Base-by-base conservation (phyloP, 2,329 filamentous ascomycete genomes). In the Claviceps sorghi region DNA sequence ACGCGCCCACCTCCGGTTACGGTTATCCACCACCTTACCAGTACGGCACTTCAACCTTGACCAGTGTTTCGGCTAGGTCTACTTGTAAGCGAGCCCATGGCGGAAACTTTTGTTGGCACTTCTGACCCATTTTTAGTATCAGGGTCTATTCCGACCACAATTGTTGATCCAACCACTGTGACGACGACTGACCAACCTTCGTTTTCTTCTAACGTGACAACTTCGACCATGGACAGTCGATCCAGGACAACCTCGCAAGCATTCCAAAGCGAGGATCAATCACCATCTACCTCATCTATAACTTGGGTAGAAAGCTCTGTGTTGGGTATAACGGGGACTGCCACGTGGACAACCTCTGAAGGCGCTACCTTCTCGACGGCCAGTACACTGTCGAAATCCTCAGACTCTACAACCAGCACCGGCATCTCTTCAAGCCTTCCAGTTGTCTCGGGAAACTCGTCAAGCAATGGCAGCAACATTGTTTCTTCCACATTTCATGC, bases 1-100 rank as follows among this genome's bases (percentile, higher is more conserved):
- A 52, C 10, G 55, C 58, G 29, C 56, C 58, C 26, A 54, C 45
- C 34, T 55, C 57, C 29, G 46, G 41, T 41, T 58, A 59, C 45
- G 55, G 55, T 3, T 51, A 54, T 42, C 54, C 54, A 11, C 56
- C 58, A 50, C 57, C 58, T 7, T 60, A 60, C 44, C 51, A 53
- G 38, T 54, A 56, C 21, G 58, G 53, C 15, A 56, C 53, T 22
- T 55, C 56, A 10, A 49, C 44, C n/a, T 51, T 41, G 32, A 30
- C 40, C 9, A 40, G 17, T 38, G 42, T 40, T 7, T 22, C 47
- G 30, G 11, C 26, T 44, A 38, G 48, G 26, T 36, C 26, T 19
- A 38, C 32, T 34, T 53, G 58, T 60, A n/a, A 55, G 58, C 55
- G 11, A 32, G 13, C 19, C 21, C 29, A 2, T 29, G 8, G 19